Base-by-base conservation (phyloP, 192 early-diverging fungal species). In the Linderina pennispora region DNA sequence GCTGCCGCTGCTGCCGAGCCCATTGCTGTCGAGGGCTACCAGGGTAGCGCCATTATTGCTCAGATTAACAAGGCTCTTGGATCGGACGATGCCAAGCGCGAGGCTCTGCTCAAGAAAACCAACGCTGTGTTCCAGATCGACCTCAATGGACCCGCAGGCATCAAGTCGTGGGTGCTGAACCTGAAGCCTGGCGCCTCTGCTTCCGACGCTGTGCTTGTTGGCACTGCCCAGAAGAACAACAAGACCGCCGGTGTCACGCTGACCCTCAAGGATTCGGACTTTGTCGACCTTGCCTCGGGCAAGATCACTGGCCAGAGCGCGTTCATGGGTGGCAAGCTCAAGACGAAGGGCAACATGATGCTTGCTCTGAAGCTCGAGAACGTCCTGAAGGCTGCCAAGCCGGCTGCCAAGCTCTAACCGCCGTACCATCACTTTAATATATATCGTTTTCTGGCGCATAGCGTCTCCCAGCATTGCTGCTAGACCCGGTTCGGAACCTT, bases 271-370 rank as follows among this genome's bases (percentile, higher is more conserved):
- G 94, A 97, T 61, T 66, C 65, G 23, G 86, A 86, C 54, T 92
- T 97, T 75, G 76, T 91, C 21, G 83, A 80, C 31, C 53, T 97
- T 33, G 82, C 87, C 14, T 59, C 75, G n/a, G 93, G 92, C 35
- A 91, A 90, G 72, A 55, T 89, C 40, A 92, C 86, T 44, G 85
- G 85, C 17, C 93, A 96, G 80, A 87, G 89, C 64, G 81, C 89
- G 24, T 96, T 90, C 65, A 89, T 92, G 88, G 56, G 73, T 31
- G 90, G 94, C 37, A 96, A 96, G 72, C 77, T 89, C 56, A 96
- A 94, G 73, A 63, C 80, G 34, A 85, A 83, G 67, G 86, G 84
- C 50, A 78, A 84, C 43, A 73, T 85, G 53, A 82, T 81, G 77
- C 56, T 88, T 46, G 82, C 83, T 26, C 82, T 81, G 44, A 86